Conservation (phyloP, 495 filamentous ascomycete species). For the Penicillium parvum region DNA sequence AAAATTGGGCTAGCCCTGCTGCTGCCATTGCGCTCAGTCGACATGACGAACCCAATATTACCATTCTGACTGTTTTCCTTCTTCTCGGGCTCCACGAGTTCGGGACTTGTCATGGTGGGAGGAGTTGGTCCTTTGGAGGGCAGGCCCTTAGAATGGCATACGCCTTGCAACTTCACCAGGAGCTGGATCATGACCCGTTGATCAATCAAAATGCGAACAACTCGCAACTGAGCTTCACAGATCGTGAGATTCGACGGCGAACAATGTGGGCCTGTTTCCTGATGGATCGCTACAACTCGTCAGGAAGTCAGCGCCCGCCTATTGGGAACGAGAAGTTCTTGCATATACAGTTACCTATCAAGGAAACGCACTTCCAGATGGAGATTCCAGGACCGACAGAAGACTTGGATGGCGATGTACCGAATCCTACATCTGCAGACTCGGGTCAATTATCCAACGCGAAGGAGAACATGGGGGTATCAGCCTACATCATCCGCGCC, state of each 20-base stretch:
- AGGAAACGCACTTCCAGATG: slow-evolving; percentile 84
- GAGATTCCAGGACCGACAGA: slow-evolving; percentile 89
- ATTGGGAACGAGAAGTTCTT: slow-evolving; percentile 86
- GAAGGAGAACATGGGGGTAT: slow-evolving; percentile 86
- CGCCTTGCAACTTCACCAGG: slow-evolving; percentile 88
- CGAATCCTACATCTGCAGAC: slow-evolving; percentile 59
- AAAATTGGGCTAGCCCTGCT: slow-evolving; percentile 82
- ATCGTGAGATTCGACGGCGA: slow-evolving; percentile 84
- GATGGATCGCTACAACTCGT: slow-evolving; percentile 97
- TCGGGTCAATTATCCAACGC: slow-evolving; percentile 62
- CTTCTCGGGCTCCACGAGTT: slow-evolving; percentile 92
- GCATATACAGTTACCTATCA: slow-evolving; percentile 85
- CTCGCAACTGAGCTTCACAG: slow-evolving; percentile 77
- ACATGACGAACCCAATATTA: slow-evolving; percentile 95
- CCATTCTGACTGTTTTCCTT: slow-evolving; percentile 82
- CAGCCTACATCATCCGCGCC: slow-evolving; percentile 83
- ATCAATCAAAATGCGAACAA: slow-evolving; percentile 52
- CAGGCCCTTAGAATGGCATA: slow-evolving; percentile 97
- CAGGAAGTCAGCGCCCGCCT: slow-evolving; percentile 89
- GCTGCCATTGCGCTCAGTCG: slow-evolving; percentile 77
- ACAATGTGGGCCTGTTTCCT: slow-evolving; percentile 98
- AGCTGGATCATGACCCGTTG: slow-evolving; percentile 82
- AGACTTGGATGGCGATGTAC: slow-evolving; percentile 69
- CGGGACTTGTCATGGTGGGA: slow-evolving; percentile 91
- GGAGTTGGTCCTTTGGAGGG: slow-evolving; percentile 92